Conservation (phyloP, 768 basidiomycete genomes). For the Mycena galericulata region DNA sequence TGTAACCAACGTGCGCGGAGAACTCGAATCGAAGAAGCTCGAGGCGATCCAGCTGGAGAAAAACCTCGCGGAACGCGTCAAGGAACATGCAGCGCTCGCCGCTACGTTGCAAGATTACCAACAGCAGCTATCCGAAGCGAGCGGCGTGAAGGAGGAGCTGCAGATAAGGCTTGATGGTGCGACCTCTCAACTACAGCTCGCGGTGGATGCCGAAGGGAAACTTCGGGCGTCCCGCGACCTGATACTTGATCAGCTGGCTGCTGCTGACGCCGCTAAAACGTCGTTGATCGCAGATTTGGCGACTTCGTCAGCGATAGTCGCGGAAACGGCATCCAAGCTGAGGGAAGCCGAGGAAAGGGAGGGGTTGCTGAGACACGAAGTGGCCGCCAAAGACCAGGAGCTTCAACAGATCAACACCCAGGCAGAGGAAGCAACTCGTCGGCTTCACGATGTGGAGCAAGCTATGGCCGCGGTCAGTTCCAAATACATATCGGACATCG, state of each 20-base stretch:
- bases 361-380: background rate
- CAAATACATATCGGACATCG: slow-evolving; percentile 26
- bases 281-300: slow-evolving; percentile 27
- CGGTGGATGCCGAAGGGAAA: slow-evolving; percentile 19
- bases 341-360: background rate
- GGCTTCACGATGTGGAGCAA: slow-evolving; percentile 25
- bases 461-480: slow-evolving; percentile 26
- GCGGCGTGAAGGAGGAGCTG: background rate
- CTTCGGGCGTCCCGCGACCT: slow-evolving; percentile 21
- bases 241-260: slow-evolving; percentile 24
- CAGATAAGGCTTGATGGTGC: slow-evolving; percentile 25
- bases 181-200: slow-evolving; percentile 20
- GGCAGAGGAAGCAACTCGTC: slow-evolving; percentile 17
- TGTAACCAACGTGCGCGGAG: background rate
- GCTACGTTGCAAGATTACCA: slow-evolving; percentile 26
- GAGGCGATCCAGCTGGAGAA: slow-evolving; percentile 1
- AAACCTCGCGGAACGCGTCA: background rate
- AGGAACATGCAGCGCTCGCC: slow-evolving; percentile 1
- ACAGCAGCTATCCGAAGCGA: slow-evolving; percentile 30
- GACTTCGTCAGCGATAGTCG: slow-evolving; percentile 22
- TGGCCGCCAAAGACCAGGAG: slow-evolving; percentile 4
- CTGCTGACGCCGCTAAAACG: slow-evolving; percentile 23
- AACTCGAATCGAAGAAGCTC: slow-evolving; percentile 12
- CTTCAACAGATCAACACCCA: slow-evolving; percentile 28
- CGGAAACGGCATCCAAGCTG: slow-evolving; percentile 28